Evolutionary conservation across 1,284 basidiomycete genomes (phyloP), one percentile per base, ranked within the genome.

Genomic region (Sanghuangporus baumii): DNA sequence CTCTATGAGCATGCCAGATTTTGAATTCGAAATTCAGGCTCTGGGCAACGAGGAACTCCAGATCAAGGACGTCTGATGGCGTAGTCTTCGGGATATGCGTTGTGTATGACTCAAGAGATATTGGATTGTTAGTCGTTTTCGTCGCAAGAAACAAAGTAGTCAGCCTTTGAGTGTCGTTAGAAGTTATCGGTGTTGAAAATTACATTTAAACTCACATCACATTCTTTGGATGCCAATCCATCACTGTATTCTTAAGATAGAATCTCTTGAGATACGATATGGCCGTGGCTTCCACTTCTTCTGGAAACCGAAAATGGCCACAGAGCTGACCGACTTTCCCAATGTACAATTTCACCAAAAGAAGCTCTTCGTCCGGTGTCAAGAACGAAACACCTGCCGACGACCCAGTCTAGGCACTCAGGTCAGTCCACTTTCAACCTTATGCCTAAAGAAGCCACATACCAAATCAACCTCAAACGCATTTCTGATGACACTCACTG

Each of bases 181-280:
- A 61, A 16, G 31, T n/a, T 16, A 41, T 38, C 6, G 38, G 9
- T 20, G 36, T 62, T 56, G 6, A 23, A 60, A 50, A 38, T 2
- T 31, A 31, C 3, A 31, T 55, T 12, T n/a, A 51, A 56, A 62
- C 55, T 59, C 72, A 97, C 96, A 99, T 98, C 71, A 99, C 93
- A 69, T 93, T 92, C 76, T 97, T 97, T 0, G 96, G 97, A 76
- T 99, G 97, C 87, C 94, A 98, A 72, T 99, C 96, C 95, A 99
- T 98, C 59, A 95, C 94, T 1, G 95, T 98, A 71, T 99, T 99
- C 75, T 93, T 91, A 60, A 99, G 81, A 73, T 99, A 99, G 77
- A 99, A 99, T 4, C 97, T 83, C 73, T 99, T 99, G 67, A 99
- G 79, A 73, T 96, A 98, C 52, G 84, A 88, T 62, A 93, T 86